Conservation (phyloP, 2,329 filamentous ascomycete species). For the Leptographium flavum region DNA sequence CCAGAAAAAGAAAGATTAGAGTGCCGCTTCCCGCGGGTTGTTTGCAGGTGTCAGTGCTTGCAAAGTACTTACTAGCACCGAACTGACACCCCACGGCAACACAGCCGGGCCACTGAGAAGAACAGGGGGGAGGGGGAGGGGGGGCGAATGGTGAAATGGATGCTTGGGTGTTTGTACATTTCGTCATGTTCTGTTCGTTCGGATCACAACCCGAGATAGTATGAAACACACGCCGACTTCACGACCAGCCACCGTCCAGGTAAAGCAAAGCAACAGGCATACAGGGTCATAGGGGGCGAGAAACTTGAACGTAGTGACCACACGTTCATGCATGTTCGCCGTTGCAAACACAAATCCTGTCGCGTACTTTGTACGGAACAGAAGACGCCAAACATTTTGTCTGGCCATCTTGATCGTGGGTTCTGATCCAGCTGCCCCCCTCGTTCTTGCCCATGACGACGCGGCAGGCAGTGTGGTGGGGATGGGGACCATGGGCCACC, state of each 20-base stretch:
- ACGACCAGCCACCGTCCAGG: too few relatives aligned
- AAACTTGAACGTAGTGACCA: conserved; percentile 23
- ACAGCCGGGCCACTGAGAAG: background rate
- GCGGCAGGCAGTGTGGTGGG: background rate
- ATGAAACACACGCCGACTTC: too few relatives aligned
- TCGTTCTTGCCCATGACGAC: background rate
- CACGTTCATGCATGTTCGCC: conserved; percentile 28
- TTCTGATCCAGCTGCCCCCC: background rate
- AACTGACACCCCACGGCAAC: conserved; percentile 4
- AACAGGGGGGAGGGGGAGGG: background rate
- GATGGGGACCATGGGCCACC: background rate
- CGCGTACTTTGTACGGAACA: too few relatives aligned
- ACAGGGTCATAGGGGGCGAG: too few relatives aligned
- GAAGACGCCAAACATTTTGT: background rate
- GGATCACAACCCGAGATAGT: too few relatives aligned
- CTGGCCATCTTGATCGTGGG: background rate
- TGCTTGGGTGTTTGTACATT: too few relatives aligned
- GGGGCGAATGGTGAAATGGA: too few relatives aligned
- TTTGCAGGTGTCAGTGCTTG: conserved; percentile 8
- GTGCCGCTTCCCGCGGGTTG: background rate
- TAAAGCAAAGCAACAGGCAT: too few relatives aligned
- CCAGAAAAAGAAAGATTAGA: background rate
- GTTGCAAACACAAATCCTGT: background rate
- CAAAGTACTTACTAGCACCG: conserved; percentile 6
- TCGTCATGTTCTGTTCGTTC: background rate